Percentiles rank a stretch among this genome's conserved stretches.
Evolutionary conservation across 306 rosid species (phyloP).

Genomic region (Lathyrus tuberosus): DNA sequence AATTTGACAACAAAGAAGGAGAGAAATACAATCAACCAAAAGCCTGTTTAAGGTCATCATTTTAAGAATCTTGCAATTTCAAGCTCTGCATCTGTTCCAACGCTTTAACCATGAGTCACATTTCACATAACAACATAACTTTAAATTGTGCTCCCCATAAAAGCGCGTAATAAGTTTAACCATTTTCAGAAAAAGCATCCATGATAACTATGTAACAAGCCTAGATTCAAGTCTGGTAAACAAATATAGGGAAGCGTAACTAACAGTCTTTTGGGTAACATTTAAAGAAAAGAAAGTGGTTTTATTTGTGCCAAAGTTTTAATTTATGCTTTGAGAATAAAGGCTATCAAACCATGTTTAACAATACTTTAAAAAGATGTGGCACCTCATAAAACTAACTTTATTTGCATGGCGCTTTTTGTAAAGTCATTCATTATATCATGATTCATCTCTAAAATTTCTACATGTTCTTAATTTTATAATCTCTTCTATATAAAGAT

Average conservation of each 20-base stretch:
- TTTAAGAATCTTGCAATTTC: conserved; percentile 44
- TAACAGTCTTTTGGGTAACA: not conserved
- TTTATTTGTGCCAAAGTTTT: not conserved
- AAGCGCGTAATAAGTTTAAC: no score
- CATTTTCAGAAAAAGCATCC: no score
- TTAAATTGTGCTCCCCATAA: conserved; percentile 3
- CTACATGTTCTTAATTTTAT: not conserved
- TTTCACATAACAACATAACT: not conserved
- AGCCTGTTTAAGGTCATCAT: conserved; percentile 16
- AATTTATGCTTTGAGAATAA: not conserved
- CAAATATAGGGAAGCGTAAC: not conserved
- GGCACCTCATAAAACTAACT: conserved; percentile 1
- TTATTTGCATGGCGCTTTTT: not conserved
- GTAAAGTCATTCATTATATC: conserved; percentile 15
- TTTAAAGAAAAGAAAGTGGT: conserved; percentile 2
- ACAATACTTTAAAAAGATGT: not conserved
- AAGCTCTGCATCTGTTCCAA: conserved; percentile 32
- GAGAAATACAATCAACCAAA: not conserved
- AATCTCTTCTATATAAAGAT: conserved; percentile 16
- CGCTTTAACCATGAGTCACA: conserved; percentile 13
- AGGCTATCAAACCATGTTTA: not conserved
- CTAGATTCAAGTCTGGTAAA: no score
- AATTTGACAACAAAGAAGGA: conserved; percentile 1
- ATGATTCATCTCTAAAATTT: no score
- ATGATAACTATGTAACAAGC: no score